phyloP scores from a whole-genome alignment of 139 green algal species.

The Coccomyxa sp. region DNA sequence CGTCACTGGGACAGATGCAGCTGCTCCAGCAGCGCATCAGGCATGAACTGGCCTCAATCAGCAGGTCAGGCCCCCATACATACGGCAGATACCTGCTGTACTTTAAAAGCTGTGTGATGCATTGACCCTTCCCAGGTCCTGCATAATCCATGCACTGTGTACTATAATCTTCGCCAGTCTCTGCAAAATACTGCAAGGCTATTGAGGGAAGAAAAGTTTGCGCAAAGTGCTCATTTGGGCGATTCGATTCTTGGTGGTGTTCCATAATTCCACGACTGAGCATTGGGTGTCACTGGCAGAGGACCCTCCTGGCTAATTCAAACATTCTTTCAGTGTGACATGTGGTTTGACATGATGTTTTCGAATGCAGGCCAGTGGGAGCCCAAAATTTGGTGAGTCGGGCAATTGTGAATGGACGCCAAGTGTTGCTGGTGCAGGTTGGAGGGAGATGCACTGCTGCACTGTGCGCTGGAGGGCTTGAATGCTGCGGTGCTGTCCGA shows the following conservation, averaged over 20 bases:
- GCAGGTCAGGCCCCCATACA: neutral
- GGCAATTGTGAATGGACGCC: no score
- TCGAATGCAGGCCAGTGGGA: no score
- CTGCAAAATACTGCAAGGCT: neutral
- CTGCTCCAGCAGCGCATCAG: conserved; percentile 1
- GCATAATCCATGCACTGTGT: no score
- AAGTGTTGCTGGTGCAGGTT: neutral
- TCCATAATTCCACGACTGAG: no score
- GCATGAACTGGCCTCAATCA: neutral
- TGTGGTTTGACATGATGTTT: no score
- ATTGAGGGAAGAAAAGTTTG: neutral
- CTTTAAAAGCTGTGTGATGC: neutral
- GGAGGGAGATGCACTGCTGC: neutral
- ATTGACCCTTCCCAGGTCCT: neutral
- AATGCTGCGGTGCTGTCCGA: neutral
- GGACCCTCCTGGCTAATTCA: no score
- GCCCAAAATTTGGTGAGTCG: no score
- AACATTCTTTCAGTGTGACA: no score
- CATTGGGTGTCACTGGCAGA: no score
- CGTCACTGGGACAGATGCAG: neutral
- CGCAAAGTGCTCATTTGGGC: no score
- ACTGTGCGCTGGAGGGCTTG: neutral
- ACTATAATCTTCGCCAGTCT: neutral
- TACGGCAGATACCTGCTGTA: no score
- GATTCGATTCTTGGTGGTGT: no score